Base-by-base conservation (phyloP, 1,284 basidiomycete genomes). In the Pulchroboletus neoregius region DNA sequence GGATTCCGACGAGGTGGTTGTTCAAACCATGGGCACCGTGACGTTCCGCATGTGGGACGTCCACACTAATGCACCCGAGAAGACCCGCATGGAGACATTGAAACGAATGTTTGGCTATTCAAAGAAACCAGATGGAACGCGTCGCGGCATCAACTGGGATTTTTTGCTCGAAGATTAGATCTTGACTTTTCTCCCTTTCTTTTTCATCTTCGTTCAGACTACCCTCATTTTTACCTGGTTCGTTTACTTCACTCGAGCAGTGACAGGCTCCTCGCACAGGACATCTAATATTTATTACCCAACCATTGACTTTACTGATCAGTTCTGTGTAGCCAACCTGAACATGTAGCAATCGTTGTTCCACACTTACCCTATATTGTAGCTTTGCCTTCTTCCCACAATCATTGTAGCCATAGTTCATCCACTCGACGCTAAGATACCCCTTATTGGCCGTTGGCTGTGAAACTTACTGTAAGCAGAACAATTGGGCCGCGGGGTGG, bases 1-100 rank as follows among this genome's bases (percentile, higher is more conserved):
- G 51, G 63, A 67, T 24, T 69, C 71, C 46, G 86, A 88, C 58
- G 75, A 80, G 55, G 77, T 87, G 35, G 65, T 80, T 36, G 72
- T 88, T 4, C 67, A 69, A 39, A 84, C 84, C 18, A 56, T 58
- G 12, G 85, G 85, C 8, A 67, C 63, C 30, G 73, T 88, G 45
- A 76, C 72, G 3, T 84, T 88, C 64, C 78, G 80, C 26, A 87
- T 87, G 84, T 88, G 86, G 86, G 83, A 88, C 59, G 74, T 84
- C 48, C 72, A 75, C 52, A 76, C 79, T 11, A 72, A 75, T 49
- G 71, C 76, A 40, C 78, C 83, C 11, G 85, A 88, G 61, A 78
- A 73, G 48, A 45, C 68, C 28, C 74, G 74, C 52, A 77, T 75
- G 62, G 84, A 86, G 66, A 69, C 72, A 2, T 69, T 83, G 60